These are phyloP conservation scores for Begonia peltatifolia DNA, from an alignment of 306 rosid species.

Conservation along the genomic window DNA sequence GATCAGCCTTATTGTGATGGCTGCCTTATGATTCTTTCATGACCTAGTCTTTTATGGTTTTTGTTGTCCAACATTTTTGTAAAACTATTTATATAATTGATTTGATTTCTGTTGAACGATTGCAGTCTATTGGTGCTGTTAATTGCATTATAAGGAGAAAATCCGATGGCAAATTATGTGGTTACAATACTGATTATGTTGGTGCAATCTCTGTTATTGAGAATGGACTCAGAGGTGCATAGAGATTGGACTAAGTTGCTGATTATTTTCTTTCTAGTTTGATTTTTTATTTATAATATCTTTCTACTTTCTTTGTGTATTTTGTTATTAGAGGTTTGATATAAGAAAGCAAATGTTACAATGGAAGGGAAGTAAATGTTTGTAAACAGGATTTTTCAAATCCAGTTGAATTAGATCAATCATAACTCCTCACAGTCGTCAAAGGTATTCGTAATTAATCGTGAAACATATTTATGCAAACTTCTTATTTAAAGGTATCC, in stretches of 20 bases:
- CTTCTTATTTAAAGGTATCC: too few relatives aligned
- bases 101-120: slow-evolving; percentile 11
- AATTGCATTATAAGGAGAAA: slow-evolving; percentile 64
- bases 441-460: too few relatives aligned
- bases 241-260: background rate
- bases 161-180: slow-evolving; percentile 72
- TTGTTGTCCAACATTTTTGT: slow-evolving; percentile 10
- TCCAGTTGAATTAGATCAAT: too few relatives aligned
- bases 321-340: too few relatives aligned
- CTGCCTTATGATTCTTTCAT: background rate
- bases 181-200: slow-evolving; percentile 71
- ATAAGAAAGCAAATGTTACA: too few relatives aligned
- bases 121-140: slow-evolving; percentile 87
- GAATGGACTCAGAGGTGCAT: slow-evolving; percentile 64
- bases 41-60: slow-evolving; percentile 3
- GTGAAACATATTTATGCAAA: too few relatives aligned
- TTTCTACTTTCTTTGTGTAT: background rate
- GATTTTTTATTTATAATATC: background rate
- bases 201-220: slow-evolving; percentile 89
- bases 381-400: too few relatives aligned
- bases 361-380: too few relatives aligned
- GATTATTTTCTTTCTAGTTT: slow-evolving; percentile 6
- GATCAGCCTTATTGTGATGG: slow-evolving; percentile 7
- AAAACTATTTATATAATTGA: slow-evolving; percentile 2
- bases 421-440: too few relatives aligned